Evolutionary conservation across 768 basidiomycete genomes (phyloP).

Genomic region (Pulveroboletus frians): DNA sequence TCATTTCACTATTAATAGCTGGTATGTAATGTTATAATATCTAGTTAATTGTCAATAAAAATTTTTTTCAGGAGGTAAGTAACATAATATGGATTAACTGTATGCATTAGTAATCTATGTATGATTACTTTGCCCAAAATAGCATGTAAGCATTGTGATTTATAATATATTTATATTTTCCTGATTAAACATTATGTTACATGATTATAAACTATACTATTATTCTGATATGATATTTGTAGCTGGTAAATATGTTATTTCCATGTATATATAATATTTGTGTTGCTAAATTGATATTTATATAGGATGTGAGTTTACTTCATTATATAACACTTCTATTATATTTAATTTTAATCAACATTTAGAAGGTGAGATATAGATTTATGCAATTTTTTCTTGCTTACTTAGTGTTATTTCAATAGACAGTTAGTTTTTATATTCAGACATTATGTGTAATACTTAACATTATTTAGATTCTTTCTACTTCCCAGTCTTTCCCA

Average conservation of each 20-base stretch:
- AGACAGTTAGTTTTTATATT: neutral
- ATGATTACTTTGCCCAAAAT: neutral
- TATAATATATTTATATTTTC: neutral
- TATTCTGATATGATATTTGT: neutral
- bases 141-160: neutral
- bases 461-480: neutral
- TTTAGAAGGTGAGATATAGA: neutral
- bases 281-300: neutral
- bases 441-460: rapidly evolving
- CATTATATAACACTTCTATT: too few relatives aligned
- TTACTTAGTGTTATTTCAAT: neutral
- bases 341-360: neutral
- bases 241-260: neutral
- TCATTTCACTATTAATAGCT: too few relatives aligned
- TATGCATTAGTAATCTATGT: neutral
- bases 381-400: neutral
- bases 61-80: too few relatives aligned
- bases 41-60: too few relatives aligned
- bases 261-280: neutral
- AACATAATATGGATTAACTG: too few relatives aligned
- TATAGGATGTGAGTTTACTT: neutral
- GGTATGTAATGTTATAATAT: too few relatives aligned
- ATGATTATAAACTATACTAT: neutral
- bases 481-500: neutral
- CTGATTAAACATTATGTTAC: neutral